Base-by-base conservation (phyloP, 2,329 filamentous ascomycete genomes). In the Penicillium oxalicum region DNA sequence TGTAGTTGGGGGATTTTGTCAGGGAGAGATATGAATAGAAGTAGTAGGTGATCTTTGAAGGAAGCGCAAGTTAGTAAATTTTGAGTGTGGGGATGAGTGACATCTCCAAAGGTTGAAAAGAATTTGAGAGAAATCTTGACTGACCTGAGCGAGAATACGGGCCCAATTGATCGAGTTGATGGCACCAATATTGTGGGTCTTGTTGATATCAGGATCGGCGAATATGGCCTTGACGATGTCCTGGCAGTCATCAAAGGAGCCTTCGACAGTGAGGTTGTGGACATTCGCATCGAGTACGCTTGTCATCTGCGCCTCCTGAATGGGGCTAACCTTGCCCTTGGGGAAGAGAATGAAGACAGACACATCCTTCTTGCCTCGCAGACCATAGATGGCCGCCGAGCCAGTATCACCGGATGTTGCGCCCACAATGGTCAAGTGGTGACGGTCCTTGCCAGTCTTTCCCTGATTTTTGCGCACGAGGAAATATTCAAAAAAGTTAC, bases 221-320 rank as follows among this genome's bases (percentile, higher is more conserved):
- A 97, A 96, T 43, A 98, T 79, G 1, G 87, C 84, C 74, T 98
- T 97, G 67, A 98, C 86, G 49, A 93, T 94, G 70, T 95, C 90
- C 76, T 96, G 91, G 72, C 93, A 97, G 67, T 97, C 90, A 64
- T 97, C 91, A 66, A 97, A 97, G 0, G 89, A 94, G 49, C 91
- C 93, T 43, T 86, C 83, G 9, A 97, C 87, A 45, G 88, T 83
- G 40, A 97, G 74, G 70, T 95, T 95, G 77, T 96, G 89, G 32
- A 97, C 91, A 65, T 97, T 97, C 50, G 80, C 74, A 67, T 97
- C 93, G 36, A 89, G 75, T 27, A 51, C 87, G 0, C 91, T 96
- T 0, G 91, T 96, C 93, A 97, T 97, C 74, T 97, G 93, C 4
- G 88, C 87, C 70, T 97, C 89, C 70, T 97, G 93, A 49, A 97